Evolutionary conservation across 192 early-diverging fungal genomes (phyloP).

Genomic region (Funneliformis geosporum): DNA sequence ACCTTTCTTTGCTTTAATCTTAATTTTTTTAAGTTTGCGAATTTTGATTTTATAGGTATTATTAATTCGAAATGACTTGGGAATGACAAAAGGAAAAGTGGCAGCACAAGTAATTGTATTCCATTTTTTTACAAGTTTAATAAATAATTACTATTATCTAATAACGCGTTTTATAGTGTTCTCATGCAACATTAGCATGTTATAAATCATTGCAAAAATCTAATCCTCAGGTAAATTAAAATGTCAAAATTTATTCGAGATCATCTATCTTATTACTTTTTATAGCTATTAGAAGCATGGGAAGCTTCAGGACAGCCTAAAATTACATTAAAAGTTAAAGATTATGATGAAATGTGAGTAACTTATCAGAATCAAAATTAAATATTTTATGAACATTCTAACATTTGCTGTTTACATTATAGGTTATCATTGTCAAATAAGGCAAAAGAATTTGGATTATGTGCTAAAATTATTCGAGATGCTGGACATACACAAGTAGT

Average conservation of each 20-base stretch:
- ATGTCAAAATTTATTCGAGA: background rate
- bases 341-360: slow-evolving; percentile 73
- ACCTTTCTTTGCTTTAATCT: background rate
- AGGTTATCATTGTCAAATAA: slow-evolving; percentile 66
- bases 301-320: slow-evolving; percentile 82
- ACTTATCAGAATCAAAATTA: background rate
- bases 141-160: background rate
- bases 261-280: background rate
- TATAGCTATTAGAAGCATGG: slow-evolving; percentile 63
- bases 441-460: slow-evolving; percentile 61
- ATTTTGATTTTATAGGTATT: slow-evolving; percentile 57
- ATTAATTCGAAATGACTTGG: slow-evolving; percentile 83
- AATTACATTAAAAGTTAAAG: slow-evolving; percentile 75
- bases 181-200: slow-evolving; percentile 87
- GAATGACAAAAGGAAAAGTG: slow-evolving; percentile 94
- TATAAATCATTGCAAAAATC: slow-evolving; percentile 61
- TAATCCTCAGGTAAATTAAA: slow-evolving; percentile 46
- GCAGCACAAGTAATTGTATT: slow-evolving; percentile 69
- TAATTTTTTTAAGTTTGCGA: background rate
- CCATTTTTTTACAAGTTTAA: background rate
- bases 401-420: background rate
- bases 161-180: slow-evolving; percentile 55
- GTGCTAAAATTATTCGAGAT: slow-evolving; percentile 80
- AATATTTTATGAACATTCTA: background rate
- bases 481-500: slow-evolving; percentile 93